A percentile compares a stretch with the other conserved stretches of the same genome.
Evolutionary conservation across 805 yeast species (phyloP).

Genomic region (Lipomyces oligophaga): DNA sequence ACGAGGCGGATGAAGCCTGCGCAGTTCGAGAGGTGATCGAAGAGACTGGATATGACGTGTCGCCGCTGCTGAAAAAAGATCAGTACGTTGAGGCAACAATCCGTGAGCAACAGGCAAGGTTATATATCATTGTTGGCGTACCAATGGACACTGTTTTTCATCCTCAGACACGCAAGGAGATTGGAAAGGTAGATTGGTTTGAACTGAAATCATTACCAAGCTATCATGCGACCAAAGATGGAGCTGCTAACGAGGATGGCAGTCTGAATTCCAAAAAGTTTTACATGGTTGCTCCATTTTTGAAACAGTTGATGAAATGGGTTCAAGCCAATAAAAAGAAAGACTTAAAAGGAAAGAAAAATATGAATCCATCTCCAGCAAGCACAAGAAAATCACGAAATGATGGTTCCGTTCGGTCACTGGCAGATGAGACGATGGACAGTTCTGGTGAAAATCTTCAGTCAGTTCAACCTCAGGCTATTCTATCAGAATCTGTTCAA

Average conservation of each 20-base stretch:
- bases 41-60: conserved; percentile 87
- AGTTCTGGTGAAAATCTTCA: no score
- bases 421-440: neutral
- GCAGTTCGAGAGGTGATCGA: conserved; percentile 89
- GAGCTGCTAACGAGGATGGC: conserved; percentile 6
- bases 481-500: no score
- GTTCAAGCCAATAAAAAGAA: conserved; percentile 31
- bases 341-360: no score
- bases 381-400: no score
- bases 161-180: conserved; percentile 86
- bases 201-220: conserved; percentile 36
- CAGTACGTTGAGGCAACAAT: conserved; percentile 79
- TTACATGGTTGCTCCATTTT: conserved; percentile 41
- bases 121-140: conserved; percentile 70
- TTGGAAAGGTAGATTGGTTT: conserved; percentile 43
- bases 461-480: no score
- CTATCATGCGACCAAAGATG: conserved; percentile 25
- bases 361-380: no score
- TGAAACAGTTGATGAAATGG: conserved; percentile 36
- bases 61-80: conserved; percentile 60
- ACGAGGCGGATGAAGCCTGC: conserved; percentile 81
- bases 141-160: conserved; percentile 71
- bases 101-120: conserved; percentile 78
- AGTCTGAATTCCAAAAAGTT: conserved; percentile 27
- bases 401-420: neutral